phyloP scores from a whole-genome alignment of 1,284 basidiomycete genomes.

The Phenoliferia sp. region DNA sequence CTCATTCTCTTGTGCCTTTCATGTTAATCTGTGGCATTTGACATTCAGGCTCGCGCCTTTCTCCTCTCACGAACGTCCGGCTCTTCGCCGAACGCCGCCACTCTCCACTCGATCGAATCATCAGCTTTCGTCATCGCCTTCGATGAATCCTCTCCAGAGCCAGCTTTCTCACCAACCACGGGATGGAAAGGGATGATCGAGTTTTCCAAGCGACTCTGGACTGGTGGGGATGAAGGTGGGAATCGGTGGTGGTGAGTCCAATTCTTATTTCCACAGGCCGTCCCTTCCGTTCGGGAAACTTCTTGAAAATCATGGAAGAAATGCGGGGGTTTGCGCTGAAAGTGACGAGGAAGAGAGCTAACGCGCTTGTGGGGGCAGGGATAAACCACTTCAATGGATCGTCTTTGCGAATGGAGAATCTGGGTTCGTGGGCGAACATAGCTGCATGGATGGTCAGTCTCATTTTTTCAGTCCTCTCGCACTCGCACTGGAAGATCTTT shows the following conservation, averaged over 20 bases:
- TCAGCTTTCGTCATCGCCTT: slow-evolving; percentile 76
- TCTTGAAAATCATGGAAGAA: too few relatives aligned
- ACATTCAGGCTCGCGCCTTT: slow-evolving; percentile 56
- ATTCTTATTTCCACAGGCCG: not conserved
- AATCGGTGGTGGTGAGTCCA: slow-evolving; percentile 43
- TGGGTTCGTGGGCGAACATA: slow-evolving; percentile 86
- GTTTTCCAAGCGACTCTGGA: slow-evolving; percentile 66
- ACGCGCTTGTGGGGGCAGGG: slow-evolving; percentile 53
- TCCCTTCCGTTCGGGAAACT: not conserved
- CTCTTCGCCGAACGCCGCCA: slow-evolving; percentile 56
- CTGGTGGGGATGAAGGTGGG: slow-evolving; percentile 46
- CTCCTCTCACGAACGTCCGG: slow-evolving; percentile 52
- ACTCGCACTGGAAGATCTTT: not conserved
- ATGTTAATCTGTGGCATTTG: not conserved
- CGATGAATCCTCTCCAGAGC: slow-evolving; percentile 53
- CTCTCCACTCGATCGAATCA: slow-evolving; percentile 69
- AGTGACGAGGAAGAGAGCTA: slow-evolving; percentile 52
- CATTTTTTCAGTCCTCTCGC: slow-evolving; percentile 29
- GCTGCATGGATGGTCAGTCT: slow-evolving; percentile 86
- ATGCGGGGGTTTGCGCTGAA: too few relatives aligned
- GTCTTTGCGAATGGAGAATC: slow-evolving; percentile 72
- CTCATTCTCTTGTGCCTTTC: not conserved
- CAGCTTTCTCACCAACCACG: slow-evolving; percentile 7
- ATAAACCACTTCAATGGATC: slow-evolving; percentile 78
- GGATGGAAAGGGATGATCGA: slow-evolving; percentile 49